Conservation (phyloP, 306 rosid genomes). For the Corylus heterophylla region DNA sequence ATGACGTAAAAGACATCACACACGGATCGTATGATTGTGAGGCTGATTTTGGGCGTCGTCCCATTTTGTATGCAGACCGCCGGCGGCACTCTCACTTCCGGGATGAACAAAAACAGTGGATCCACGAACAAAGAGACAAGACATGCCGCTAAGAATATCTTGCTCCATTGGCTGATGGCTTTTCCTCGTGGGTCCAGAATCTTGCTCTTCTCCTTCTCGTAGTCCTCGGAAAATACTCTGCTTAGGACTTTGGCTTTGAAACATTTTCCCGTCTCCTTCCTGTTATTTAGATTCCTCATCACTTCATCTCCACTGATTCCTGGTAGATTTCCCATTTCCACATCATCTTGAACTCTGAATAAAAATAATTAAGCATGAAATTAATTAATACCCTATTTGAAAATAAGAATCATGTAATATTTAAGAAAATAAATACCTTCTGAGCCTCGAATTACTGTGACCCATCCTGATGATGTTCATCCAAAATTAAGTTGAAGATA, state of each 20-base stretch:
- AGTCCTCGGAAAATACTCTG: conserved; percentile 62
- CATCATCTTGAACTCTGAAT: conserved; percentile 44
- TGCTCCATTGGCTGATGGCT: conserved; percentile 45
- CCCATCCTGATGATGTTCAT: not conserved
- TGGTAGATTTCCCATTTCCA: conserved; percentile 24
- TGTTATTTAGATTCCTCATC: not conserved
- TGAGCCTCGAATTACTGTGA: conserved; percentile 52
- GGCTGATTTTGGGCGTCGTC: conserved; percentile 34
- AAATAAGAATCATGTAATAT: not conserved
- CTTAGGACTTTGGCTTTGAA: conserved; percentile 42
- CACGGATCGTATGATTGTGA: conserved; percentile 44
- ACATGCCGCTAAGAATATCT: conserved; percentile 48
- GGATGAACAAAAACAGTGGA: conserved; percentile 54
- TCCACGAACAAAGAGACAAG: conserved; percentile 54
- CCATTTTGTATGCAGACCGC: conserved; percentile 46
- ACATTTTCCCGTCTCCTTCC: conserved; percentile 27
- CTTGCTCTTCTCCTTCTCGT: conserved; percentile 39
- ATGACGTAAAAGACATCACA: conserved; percentile 44
- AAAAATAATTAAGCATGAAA: no score
- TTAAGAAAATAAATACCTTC: conserved; percentile 43
- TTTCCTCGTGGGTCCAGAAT: conserved; percentile 57
- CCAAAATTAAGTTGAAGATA: not conserved
- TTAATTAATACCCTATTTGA: not conserved
- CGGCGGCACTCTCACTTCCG: conserved; percentile 27
- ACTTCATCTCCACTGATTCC: conserved; percentile 11